phyloP scores from a whole-genome alignment of 345 rosid genomes.

The Boechera retrofracta region DNA sequence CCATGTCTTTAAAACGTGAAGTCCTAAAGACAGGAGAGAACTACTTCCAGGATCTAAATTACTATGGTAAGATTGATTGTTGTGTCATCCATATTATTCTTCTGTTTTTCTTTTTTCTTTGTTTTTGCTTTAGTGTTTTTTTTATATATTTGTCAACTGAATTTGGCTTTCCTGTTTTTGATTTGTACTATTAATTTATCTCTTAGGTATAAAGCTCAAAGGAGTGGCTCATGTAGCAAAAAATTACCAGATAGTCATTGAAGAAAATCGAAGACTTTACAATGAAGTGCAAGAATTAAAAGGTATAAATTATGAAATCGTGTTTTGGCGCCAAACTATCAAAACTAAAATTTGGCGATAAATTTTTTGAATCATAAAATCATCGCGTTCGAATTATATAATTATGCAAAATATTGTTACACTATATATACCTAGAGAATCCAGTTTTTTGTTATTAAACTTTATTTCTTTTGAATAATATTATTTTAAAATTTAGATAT shows the following conservation, averaged over 20 bases:
- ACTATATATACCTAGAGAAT: too few relatives aligned
- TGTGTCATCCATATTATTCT: neutral
- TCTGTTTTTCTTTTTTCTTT: neutral
- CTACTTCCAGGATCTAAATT: constrained; percentile 59
- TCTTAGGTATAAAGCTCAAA: constrained; percentile 68
- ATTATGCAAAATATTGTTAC: too few relatives aligned
- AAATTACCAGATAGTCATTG: constrained; percentile 68
- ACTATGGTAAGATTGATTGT: constrained; percentile 58
- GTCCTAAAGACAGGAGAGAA: constrained; percentile 58
- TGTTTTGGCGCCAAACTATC: neutral
- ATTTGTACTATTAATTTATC: constrained; percentile 1
- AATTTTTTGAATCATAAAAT: neutral
- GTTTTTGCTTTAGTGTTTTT: neutral
- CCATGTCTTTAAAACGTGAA: constrained; percentile 66
- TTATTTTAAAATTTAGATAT: too few relatives aligned
- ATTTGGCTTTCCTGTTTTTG: constrained; percentile 18
- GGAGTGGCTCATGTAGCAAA: constrained; percentile 76
- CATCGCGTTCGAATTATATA: neutral
- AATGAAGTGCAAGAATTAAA: constrained; percentile 93
- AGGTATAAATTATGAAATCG: constrained; percentile 49
- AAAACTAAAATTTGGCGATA: neutral
- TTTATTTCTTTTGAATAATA: too few relatives aligned
- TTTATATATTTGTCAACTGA: neutral
- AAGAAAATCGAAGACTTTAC: constrained; percentile 80
- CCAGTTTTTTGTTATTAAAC: too few relatives aligned